Evolutionary conservation across 176 grass and related monocot species (phyloP).

Genomic region (Stipa capillata): DNA sequence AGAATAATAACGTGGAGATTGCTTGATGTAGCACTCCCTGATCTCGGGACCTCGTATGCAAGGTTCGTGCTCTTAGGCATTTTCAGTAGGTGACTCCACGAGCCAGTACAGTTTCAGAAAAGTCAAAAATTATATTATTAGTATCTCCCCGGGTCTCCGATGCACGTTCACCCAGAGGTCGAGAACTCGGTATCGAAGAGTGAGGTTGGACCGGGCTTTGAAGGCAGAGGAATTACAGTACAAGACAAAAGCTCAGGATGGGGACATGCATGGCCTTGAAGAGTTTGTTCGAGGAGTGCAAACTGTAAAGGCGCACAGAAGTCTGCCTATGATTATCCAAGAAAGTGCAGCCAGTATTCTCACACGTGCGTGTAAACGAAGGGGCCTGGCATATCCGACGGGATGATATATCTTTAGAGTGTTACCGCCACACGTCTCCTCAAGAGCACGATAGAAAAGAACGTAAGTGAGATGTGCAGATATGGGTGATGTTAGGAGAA

Average conservation of each 20-base stretch:
- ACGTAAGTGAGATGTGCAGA: neutral
- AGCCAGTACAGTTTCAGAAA: no score
- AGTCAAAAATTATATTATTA: neutral
- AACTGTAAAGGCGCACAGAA: neutral
- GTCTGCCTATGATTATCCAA: conserved; percentile 31
- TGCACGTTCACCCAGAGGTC: neutral
- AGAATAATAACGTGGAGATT: no score
- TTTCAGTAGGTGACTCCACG: no score
- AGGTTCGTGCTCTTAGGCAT: no score
- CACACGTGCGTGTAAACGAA: conserved; percentile 15
- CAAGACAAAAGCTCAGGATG: neutral
- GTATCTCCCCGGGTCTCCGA: no score
- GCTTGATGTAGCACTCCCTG: no score
- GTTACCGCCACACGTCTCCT: conserved; percentile 3
- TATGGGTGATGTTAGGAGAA: neutral
- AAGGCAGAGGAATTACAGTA: neutral
- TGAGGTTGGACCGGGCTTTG: neutral
- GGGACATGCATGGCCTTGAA: neutral
- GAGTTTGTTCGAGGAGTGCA: conserved; percentile 16
- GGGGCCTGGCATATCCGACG: neutral
- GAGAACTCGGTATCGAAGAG: neutral
- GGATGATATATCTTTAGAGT: neutral
- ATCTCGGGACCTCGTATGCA: no score
- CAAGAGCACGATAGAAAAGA: neutral
- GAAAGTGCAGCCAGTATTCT: conserved; percentile 10